Base-by-base conservation (phyloP, 495 filamentous ascomycete genomes). In the Penicillium silybi region DNA sequence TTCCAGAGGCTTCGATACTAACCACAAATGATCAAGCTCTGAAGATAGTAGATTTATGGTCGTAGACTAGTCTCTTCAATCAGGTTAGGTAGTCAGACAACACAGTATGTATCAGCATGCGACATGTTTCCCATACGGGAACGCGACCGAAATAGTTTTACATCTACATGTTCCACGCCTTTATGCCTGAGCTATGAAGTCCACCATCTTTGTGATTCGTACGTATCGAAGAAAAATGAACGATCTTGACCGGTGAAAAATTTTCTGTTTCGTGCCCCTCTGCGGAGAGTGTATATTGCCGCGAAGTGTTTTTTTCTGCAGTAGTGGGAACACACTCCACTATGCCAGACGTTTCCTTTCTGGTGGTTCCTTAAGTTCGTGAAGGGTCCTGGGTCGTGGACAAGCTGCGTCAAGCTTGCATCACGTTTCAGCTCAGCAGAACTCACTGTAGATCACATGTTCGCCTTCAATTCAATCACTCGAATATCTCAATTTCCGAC, bases 211-310 rank as follows among this genome's bases (percentile, higher is more conserved):
- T 10, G 11, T 3, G 29, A 32, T 1, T 6, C 13, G n/a, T 19
- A 19, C n/a, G 37, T 39, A 39, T 39, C 37, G 37, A 7, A 39
- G 37, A 16, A 39, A 11, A 19, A 48, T 19, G 7, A 19, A 20
- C n/a, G 10, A 26, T 41, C 41, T 48, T 58, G 60, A 63, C 60
- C 60, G 61, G 63, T 64, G 63, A 64, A 55, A 57, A 53, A 41
- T 58, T 51, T 50, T 53, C 32, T 55, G 46, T 54, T 54, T 46
- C 15, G 17, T 46, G 58, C 56, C 50, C 63, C 60, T 61, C 55
- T 65, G 58, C 56, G 56, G 59, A 55, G 58, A 58, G 37, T 42
- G 37, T 53, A 47, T 37, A 46, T 41, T 41, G 45, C 46, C 48
- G 37, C 43, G 54, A 61, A 56, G 50, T 44, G 54, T 62, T 58